These are phyloP conservation scores for Trichothecium roseum DNA, from an alignment of 2,329 filamentous ascomycete genomes.

Conservation along the genomic window DNA sequence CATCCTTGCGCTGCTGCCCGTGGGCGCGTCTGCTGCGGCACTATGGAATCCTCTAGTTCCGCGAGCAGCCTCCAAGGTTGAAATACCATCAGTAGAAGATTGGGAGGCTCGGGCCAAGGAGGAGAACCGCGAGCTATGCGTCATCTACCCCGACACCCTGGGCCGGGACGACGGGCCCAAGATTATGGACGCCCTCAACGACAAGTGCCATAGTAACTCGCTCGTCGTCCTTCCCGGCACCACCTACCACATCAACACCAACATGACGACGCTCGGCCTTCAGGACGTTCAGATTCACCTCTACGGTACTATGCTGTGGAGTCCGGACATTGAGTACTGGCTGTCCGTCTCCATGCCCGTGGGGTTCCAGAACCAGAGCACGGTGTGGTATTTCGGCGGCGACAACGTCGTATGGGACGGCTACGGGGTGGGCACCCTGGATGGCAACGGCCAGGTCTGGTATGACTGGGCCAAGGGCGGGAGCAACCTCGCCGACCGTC, in stretches of 20 bases:
- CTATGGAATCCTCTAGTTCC: not conserved
- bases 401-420: constrained; percentile 37
- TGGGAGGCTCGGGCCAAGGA: constrained; percentile 7
- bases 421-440: constrained; percentile 38
- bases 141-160: constrained; percentile 14
- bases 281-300: constrained; percentile 33
- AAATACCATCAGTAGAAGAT: constrained; percentile 1
- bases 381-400: constrained; percentile 44
- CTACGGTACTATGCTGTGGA: constrained; percentile 26
- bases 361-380: constrained; percentile 44
- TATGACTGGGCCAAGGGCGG: constrained; percentile 36
- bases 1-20: too few relatives aligned
- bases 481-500: constrained; percentile 36
- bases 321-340: constrained; percentile 39
- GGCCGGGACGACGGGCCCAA: constrained; percentile 19
- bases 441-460: constrained; percentile 52
- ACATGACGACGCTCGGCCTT: constrained; percentile 22
- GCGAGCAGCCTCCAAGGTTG: not conserved
- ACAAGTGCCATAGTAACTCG: constrained; percentile 15
- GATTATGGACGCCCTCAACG: constrained; percentile 20
- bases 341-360: constrained; percentile 36
- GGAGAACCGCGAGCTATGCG: constrained; percentile 15
- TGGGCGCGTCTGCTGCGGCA: not conserved
- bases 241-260: constrained; percentile 21
- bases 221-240: constrained; percentile 21